These are phyloP conservation scores for Erodium chrysanthum DNA, from an alignment of 441 rosid species.

Conservation along the genomic window DNA sequence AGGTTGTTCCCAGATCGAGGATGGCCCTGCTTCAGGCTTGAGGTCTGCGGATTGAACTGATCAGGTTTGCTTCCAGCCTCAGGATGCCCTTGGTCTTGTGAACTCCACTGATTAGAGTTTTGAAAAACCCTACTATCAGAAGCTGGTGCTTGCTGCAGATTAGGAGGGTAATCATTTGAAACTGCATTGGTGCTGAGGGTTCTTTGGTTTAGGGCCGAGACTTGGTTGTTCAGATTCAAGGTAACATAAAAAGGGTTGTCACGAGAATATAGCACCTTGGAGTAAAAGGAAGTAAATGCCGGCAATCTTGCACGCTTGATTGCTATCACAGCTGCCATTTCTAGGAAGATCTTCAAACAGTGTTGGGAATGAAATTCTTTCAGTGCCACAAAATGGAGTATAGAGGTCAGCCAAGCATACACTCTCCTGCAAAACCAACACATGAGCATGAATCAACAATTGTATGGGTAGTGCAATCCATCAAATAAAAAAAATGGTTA, in stretches of 20 bases:
- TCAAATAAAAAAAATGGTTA: background rate
- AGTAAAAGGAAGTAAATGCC: conserved; percentile 18
- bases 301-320: conserved; percentile 29
- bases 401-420: background rate
- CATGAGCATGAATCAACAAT: background rate
- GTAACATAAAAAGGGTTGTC: conserved; percentile 16
- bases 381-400: background rate
- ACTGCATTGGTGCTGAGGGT: conserved; percentile 42
- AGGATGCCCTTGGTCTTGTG: conserved; percentile 14
- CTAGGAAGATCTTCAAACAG: background rate
- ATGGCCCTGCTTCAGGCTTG: background rate
- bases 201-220: conserved; percentile 21
- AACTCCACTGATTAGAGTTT: conserved; percentile 28
- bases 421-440: background rate
- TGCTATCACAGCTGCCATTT: conserved; percentile 46
- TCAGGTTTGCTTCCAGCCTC: conserved; percentile 14
- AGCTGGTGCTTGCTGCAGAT: conserved; percentile 20
- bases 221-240: conserved; percentile 16
- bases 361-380: background rate
- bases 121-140: conserved; percentile 25
- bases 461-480: background rate
- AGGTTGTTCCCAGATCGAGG: conserved; percentile 1
- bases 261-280: conserved; percentile 30
- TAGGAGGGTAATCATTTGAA: conserved; percentile 27
- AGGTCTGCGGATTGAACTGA: conserved; percentile 15